Evolutionary conservation across 257 asterid species (phyloP).

Genomic region (Echium plantagineum): DNA sequence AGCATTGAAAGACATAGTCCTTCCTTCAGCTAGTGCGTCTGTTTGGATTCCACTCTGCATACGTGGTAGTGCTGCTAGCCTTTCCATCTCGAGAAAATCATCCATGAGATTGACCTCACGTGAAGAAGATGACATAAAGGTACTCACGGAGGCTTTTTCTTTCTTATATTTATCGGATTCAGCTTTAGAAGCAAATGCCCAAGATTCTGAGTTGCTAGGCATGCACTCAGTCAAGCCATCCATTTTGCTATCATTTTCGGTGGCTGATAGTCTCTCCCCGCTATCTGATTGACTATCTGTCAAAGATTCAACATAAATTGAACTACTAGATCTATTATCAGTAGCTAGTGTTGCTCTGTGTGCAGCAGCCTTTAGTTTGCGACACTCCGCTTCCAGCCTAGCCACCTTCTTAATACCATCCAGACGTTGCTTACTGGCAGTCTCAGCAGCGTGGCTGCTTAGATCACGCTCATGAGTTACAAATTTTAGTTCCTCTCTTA

Average conservation of each 20-base stretch:
- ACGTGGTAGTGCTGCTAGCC: slow-evolving; percentile 45
- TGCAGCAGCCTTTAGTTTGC: slow-evolving; percentile 40
- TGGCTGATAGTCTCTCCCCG: slow-evolving; percentile 32
- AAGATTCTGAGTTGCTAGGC: slow-evolving; percentile 11
- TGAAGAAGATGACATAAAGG: slow-evolving; percentile 25
- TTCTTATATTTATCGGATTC: slow-evolving; percentile 21
- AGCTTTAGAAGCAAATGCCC: slow-evolving; percentile 12
- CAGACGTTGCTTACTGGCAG: slow-evolving; percentile 69
- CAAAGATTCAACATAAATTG: slow-evolving; percentile 42
- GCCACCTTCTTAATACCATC: slow-evolving; percentile 49
- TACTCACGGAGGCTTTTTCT: slow-evolving; percentile 24
- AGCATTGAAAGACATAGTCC: slow-evolving; percentile 17
- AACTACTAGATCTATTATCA: slow-evolving; percentile 35
- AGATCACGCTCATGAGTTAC: slow-evolving; percentile 47
- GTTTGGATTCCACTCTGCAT: slow-evolving; percentile 11
- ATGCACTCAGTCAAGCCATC: slow-evolving; percentile 19
- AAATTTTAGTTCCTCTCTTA: slow-evolving; percentile 31
- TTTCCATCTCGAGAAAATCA: slow-evolving; percentile 94
- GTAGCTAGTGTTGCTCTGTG: slow-evolving; percentile 25
- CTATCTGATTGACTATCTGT: slow-evolving; percentile 51
- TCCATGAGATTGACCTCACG: slow-evolving; percentile 66
- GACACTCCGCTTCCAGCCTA: slow-evolving; percentile 79
- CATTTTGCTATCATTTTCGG: slow-evolving; percentile 23
- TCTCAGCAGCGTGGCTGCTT: slow-evolving; percentile 59
- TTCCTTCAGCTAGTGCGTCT: slow-evolving; percentile 12